Percentiles rank a stretch among this genome's conserved stretches.
phyloP scores from a whole-genome alignment of 192 early-diverging fungal genomes.

The Globomyces pollinis-pini region DNA sequence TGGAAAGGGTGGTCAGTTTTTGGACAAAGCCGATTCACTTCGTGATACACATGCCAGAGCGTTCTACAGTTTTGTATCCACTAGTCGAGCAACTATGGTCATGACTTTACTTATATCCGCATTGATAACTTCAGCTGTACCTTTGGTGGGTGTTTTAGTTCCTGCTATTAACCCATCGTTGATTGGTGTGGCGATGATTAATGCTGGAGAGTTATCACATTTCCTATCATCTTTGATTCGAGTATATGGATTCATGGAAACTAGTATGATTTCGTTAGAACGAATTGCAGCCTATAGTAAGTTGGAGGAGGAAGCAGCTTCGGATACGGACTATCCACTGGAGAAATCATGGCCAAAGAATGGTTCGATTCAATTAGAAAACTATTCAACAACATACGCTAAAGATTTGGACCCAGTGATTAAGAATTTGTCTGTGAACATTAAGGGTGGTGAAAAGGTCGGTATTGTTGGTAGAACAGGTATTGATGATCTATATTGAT shows the following conservation, averaged over 20 bases:
- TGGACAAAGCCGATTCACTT: too few species aligned
- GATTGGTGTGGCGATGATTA: too few species aligned
- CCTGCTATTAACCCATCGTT: too few species aligned
- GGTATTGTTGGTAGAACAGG: constrained; percentile 53
- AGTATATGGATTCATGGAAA: constrained; percentile 48
- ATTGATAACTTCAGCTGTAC: constrained; percentile 10
- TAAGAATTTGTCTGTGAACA: constrained; percentile 57
- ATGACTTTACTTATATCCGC: too few species aligned
- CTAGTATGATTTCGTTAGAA: constrained; percentile 21
- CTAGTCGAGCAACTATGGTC: too few species aligned
- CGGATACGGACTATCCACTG: background rate
- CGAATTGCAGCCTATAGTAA: constrained; percentile 23
- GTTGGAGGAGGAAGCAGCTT: constrained; percentile 12
- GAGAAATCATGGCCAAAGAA: constrained; percentile 46
- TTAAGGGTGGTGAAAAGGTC: constrained; percentile 63
- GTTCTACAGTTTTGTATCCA: too few species aligned
- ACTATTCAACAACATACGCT: constrained; percentile 67
- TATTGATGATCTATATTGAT: too few species aligned
- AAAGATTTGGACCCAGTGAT: constrained; percentile 61
- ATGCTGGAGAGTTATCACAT: too few species aligned
- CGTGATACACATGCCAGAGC: too few species aligned
- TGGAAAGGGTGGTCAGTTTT: too few species aligned
- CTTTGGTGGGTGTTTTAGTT: constrained; percentile 10
- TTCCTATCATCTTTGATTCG: constrained; percentile 34
- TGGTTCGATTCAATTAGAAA: constrained; percentile 60